Percentiles rank a stretch among this genome's conserved stretches.
Evolutionary conservation across 148 eudicot genomes (phyloP).

Genomic region (Rheum nobile): DNA sequence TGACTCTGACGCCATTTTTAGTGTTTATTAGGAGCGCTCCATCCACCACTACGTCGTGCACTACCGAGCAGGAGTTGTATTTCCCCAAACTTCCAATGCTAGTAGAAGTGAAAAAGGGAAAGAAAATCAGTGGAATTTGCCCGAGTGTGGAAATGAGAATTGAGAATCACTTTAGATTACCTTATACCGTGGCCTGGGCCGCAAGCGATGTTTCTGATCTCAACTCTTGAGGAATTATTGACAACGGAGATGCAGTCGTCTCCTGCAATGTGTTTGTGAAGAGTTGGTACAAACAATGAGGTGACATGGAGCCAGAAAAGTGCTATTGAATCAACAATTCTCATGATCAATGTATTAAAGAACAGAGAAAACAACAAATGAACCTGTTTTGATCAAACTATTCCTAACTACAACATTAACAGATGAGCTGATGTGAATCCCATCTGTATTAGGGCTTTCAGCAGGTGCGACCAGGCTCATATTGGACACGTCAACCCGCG

Average conservation of each 20-base stretch:
- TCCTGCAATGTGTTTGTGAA: slow-evolving; percentile 31
- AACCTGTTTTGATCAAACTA: slow-evolving; percentile 58
- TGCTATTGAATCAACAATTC: neutral
- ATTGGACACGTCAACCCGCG: slow-evolving; percentile 27
- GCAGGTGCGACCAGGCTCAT: slow-evolving; percentile 51
- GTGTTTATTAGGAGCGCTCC: slow-evolving; percentile 56
- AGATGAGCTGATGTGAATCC: slow-evolving; percentile 78
- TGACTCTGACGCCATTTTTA: slow-evolving; percentile 82
- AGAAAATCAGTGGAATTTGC: neutral
- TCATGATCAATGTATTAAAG: neutral
- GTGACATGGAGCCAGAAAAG: neutral
- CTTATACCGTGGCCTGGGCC: slow-evolving; percentile 98
- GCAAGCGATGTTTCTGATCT: slow-evolving; percentile 38
- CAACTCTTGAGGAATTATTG: slow-evolving; percentile 55
- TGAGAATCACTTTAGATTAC: slow-evolving; percentile 19
- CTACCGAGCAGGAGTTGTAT: slow-evolving; percentile 32
- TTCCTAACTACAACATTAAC: slow-evolving; percentile 40
- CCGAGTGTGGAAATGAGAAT: neutral
- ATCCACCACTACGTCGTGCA: slow-evolving; percentile 47
- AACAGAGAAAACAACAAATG: neutral
- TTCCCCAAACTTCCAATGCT: slow-evolving; percentile 95
- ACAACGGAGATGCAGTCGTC: slow-evolving; percentile 93
- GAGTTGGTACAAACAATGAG: neutral
- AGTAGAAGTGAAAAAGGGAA: slow-evolving; percentile 2
- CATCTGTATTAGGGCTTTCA: slow-evolving; percentile 92